phyloP scores from a whole-genome alignment of 805 yeast genomes.

The Pichia deserticola region DNA sequence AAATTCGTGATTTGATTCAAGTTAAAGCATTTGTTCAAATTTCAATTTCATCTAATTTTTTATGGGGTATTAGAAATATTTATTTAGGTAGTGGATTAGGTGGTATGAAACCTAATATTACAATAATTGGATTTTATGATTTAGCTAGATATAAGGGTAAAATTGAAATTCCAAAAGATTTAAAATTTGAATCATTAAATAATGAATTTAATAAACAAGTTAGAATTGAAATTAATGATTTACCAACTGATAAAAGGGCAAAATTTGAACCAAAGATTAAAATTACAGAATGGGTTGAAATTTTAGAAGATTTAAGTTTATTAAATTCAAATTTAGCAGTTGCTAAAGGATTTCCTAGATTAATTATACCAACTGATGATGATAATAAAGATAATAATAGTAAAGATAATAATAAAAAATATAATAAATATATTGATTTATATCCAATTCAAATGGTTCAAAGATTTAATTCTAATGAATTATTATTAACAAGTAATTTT shows the following conservation, averaged over 20 bases:
- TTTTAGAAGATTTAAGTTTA: conserved; percentile 80
- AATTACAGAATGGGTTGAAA: conserved; percentile 82
- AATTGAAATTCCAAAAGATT: conserved; percentile 13
- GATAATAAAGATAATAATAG: conserved; percentile 21
- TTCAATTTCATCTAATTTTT: conserved; percentile 75
- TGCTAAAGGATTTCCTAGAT: conserved; percentile 73
- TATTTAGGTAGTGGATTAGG: conserved; percentile 94
- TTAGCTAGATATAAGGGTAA: conserved; percentile 25
- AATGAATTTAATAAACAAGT: conserved; percentile 21
- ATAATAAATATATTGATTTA: conserved; percentile 63
- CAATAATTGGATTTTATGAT: conserved; percentile 86
- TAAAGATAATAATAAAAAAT: neutral
- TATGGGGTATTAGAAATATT: conserved; percentile 94
- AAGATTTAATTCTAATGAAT: conserved; percentile 51
- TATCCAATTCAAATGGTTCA: conserved; percentile 98
- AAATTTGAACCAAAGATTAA: conserved; percentile 62
- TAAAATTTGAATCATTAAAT: conserved; percentile 21
- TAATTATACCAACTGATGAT: conserved; percentile 53
- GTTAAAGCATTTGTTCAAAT: conserved; percentile 94
- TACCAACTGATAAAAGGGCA: conserved; percentile 60
- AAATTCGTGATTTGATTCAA: conserved; percentile 66
- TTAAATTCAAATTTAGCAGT: conserved; percentile 91
- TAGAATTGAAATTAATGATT: conserved; percentile 11
- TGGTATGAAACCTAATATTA: conserved; percentile 95
- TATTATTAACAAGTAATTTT: conserved; percentile 75